Evolutionary conservation across 345 rosid species (phyloP).

Genomic region (Eucalyptus marginata): DNA sequence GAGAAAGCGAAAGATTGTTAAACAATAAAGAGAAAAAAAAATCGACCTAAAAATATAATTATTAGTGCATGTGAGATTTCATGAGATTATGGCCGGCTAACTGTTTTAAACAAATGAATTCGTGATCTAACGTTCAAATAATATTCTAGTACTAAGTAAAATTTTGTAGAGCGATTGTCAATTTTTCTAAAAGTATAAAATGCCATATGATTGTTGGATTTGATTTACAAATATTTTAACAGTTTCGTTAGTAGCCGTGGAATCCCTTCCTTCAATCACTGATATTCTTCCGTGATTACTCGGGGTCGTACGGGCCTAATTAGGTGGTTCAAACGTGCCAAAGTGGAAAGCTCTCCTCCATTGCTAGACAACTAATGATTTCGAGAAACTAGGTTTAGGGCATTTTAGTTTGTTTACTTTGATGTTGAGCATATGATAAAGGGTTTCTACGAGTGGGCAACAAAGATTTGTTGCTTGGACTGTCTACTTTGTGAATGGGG

Average conservation of each 20-base stretch:
- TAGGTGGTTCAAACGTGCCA: neutral
- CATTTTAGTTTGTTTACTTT: neutral
- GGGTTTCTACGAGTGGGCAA: neutral
- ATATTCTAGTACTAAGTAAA: neutral
- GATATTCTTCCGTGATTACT: neutral
- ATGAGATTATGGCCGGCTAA: neutral
- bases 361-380: neutral
- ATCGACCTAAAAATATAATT: neutral
- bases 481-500: neutral
- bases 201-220: neutral
- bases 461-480: neutral
- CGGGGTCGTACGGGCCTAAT: neutral
- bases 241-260: neutral
- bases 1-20: neutral
- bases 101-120: accelerated
- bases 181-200: neutral
- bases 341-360: neutral
- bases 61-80: too few species aligned
- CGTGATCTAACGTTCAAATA: neutral
- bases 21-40: neutral
- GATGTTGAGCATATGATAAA: neutral
- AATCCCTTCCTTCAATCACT: neutral
- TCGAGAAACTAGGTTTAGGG: neutral
- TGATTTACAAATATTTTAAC: neutral
- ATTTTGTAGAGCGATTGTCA: neutral